A percentile compares a stretch with the other conserved stretches of the same genome.
Conservation (phyloP, 495 filamentous ascomycete genomes). For the Hypoxylon fuscum region DNA sequence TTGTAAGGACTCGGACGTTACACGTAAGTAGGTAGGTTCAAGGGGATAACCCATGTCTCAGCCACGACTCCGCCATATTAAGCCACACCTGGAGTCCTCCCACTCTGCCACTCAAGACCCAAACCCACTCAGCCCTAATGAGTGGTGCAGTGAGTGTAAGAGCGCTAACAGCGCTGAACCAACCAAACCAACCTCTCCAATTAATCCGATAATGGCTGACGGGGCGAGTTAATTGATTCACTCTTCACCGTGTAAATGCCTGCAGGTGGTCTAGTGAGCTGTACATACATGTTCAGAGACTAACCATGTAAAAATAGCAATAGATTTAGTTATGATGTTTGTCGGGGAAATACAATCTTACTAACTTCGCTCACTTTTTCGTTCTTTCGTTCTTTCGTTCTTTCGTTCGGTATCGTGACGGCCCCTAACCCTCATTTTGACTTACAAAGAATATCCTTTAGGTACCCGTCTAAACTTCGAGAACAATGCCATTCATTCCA, state of each 20-base stretch:
- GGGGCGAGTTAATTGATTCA: not conserved
- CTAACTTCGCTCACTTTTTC: not conserved
- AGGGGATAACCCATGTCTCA: not conserved
- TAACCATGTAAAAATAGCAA: constrained; percentile 16
- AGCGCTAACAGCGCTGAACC: constrained; percentile 2
- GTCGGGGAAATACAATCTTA: constrained; percentile 5
- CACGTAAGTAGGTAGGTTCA: constrained; percentile 2
- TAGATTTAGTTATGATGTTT: not conserved
- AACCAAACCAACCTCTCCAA: constrained; percentile 29
- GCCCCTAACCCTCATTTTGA: constrained; percentile 3
- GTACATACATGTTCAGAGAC: not conserved
- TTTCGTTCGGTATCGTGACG: not conserved
- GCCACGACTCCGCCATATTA: constrained; percentile 35
- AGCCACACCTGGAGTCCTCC: constrained; percentile 24
- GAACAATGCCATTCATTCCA: constrained; percentile 76
- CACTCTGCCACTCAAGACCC: not conserved
- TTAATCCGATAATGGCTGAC: constrained; percentile 10
- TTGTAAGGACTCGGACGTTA: constrained; percentile 2
- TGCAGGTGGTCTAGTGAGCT: not conserved
- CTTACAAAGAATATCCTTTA: constrained; percentile 3
- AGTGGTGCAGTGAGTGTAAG: too few species aligned
- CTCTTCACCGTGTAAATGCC: constrained; percentile 3
- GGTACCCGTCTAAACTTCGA: not conserved
- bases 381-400: not conserved
- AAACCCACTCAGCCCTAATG: too few species aligned